phyloP scores from a whole-genome alignment of 768 basidiomycete species.

The Mrakia gelida region DNA sequence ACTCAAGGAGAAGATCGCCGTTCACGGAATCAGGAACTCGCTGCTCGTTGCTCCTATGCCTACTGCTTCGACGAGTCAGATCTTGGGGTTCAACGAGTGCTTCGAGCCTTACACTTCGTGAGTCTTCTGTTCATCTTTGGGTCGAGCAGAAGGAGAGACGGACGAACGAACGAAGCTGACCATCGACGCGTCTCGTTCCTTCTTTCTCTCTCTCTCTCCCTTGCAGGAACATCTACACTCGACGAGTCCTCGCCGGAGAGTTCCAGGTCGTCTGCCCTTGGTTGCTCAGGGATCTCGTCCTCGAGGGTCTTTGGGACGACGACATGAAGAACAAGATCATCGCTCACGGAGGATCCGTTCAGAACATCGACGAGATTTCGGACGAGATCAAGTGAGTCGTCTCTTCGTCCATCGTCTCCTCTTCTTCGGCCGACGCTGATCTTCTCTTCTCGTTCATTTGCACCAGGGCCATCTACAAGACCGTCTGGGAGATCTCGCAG shows the following conservation, averaged over 20 bases:
- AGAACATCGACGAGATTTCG: slow-evolving; percentile 36
- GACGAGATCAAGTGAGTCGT: slow-evolving; percentile 32
- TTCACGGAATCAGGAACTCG: slow-evolving; percentile 81
- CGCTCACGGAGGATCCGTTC: slow-evolving; percentile 69
- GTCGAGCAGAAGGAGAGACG: not conserved
- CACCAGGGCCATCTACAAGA: slow-evolving; percentile 78
- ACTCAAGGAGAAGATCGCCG: slow-evolving; percentile 79
- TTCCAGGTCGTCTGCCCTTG: slow-evolving; percentile 99
- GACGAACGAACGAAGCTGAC: not conserved
- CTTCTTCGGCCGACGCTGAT: slow-evolving; percentile 75
- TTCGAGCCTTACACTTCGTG: slow-evolving; percentile 97
- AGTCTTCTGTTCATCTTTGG: slow-evolving; percentile 33
- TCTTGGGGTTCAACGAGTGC: slow-evolving; percentile 96
- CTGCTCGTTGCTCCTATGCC: slow-evolving; percentile 95
- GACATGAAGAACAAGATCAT: slow-evolving; percentile 99
- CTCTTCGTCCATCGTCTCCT: not conserved
- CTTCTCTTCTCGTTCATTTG: too few relatives aligned
- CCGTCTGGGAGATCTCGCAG: slow-evolving; percentile 99
- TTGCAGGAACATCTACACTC: slow-evolving; percentile 90
- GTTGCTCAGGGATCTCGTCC: slow-evolving; percentile 96
- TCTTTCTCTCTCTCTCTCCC: too few relatives aligned
- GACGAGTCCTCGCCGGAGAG: slow-evolving; percentile 97
- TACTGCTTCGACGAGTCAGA: slow-evolving; percentile 96
- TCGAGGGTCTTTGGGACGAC: slow-evolving; percentile 92
- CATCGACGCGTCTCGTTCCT: not conserved